A percentile compares a stretch with the other conserved stretches of the same genome.
Conservation (phyloP, 225 moss, liverwort and hornwort genomes). For the Pleurozium schreberi region DNA sequence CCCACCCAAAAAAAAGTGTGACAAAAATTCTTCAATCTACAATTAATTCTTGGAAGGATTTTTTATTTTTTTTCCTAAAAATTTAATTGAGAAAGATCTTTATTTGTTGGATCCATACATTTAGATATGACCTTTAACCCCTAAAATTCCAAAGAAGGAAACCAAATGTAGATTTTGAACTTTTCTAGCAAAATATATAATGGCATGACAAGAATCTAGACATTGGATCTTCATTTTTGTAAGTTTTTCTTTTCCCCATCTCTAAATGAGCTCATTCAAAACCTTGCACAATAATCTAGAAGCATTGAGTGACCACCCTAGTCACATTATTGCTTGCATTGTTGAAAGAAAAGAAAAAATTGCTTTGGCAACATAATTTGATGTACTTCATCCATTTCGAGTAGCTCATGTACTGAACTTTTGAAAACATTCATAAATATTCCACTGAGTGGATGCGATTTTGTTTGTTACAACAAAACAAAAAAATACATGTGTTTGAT, state of each 20-base stretch:
- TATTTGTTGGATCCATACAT: rapidly evolving
- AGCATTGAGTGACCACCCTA: background rate
- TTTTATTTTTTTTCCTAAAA: background rate
- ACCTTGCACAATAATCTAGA: background rate
- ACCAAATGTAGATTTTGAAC: background rate
- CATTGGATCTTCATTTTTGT: background rate
- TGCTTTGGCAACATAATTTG: background rate
- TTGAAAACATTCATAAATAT: background rate
- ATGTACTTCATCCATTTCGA: background rate
- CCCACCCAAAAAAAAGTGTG: no score
- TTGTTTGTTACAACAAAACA: no score
- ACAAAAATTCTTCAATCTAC: background rate
- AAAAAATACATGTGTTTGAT: no score
- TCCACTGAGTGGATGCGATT: background rate
- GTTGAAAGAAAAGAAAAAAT: background rate
- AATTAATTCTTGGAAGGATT: background rate
- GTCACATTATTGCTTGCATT: background rate
- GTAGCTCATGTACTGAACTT: background rate
- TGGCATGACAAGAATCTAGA: background rate
- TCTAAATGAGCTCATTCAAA: background rate
- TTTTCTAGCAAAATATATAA: background rate
- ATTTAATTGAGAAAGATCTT: background rate
- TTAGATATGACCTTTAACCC: no score
- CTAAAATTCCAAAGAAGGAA: rapidly evolving
- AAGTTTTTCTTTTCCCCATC: background rate